These are phyloP conservation scores for Pharnaceum exiguum DNA, from an alignment of 148 eudicot genomes.

Conservation along the genomic window DNA sequence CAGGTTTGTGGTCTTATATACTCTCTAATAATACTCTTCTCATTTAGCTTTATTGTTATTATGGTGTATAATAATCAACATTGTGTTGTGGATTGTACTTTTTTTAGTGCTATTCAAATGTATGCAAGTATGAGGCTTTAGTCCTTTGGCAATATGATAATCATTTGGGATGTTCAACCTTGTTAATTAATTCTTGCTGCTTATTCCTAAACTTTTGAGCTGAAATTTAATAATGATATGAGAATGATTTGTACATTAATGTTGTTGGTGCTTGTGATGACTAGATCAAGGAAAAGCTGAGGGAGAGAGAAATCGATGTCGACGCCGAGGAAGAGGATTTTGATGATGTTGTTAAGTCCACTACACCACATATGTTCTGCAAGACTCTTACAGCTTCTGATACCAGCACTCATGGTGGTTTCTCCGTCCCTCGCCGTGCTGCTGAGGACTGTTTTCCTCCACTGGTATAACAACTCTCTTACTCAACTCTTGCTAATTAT, in stretches of 20 bases:
- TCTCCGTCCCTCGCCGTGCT: constrained; percentile 98
- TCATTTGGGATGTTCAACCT: constrained; percentile 6
- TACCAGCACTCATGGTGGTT: constrained; percentile 98
- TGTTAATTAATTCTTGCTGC: constrained; percentile 11
- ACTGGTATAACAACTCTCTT: too few species aligned
- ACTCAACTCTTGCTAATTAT: neutral
- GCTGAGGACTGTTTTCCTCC: constrained; percentile 99
- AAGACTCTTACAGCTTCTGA: constrained; percentile 97
- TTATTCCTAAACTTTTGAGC: constrained; percentile 10
- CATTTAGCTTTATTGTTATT: neutral
- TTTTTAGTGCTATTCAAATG: constrained; percentile 1
- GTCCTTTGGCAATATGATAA: constrained; percentile 8
- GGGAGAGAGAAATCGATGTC: constrained; percentile 40
- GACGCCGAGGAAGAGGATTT: constrained; percentile 60
- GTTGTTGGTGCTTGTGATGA: constrained; percentile 1
- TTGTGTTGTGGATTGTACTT: constrained; percentile 8
- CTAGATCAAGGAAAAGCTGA: constrained; percentile 74
- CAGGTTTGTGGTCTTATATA: constrained; percentile 44
- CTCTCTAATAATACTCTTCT: too few species aligned
- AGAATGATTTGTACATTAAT: constrained; percentile 5
- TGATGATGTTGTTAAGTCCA: constrained; percentile 50
- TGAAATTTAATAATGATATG: constrained; percentile 12
- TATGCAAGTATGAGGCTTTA: neutral
- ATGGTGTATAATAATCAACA: constrained; percentile 9
- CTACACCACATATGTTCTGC: constrained; percentile 96